Base-by-base conservation (phyloP, 2,329 filamentous ascomycete genomes). In the Monosporascus sp. region DNA sequence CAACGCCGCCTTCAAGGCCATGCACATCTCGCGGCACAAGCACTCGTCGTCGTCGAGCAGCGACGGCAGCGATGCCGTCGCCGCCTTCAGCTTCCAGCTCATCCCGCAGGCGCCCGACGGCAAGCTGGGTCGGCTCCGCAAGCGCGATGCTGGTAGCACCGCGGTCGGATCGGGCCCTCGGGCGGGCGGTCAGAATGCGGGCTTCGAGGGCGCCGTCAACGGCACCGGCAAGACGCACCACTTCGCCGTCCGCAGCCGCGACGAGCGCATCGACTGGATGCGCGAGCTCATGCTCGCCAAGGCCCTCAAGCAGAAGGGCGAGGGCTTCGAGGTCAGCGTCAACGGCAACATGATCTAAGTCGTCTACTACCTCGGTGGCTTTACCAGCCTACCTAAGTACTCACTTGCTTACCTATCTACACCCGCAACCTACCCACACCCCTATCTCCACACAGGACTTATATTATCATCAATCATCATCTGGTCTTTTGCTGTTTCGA, bases 251-350 rank as follows among this genome's bases (percentile, higher is more conserved):
- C 88, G 87, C 73, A 84, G 79, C 63, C 82, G 91, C 15, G 90
- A 97, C 66, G 89, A 97, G 68, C 82, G 93, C 57, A 97, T 97
- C 65, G 93, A 97, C 69, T 99, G 94, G 94, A 95, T 95, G 90
- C 80, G 90, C 51, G 90, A 95, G 78, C 75, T 95, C 56, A 95
- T 95, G 90, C 82, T 95, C 46, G 90, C 90, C 51, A 94, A 94
- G 76, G 90, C 90, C 18, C 76, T 90, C 67, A 89, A 86, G 76
- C 87, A 90, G 72, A 94, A 92, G 79, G 85, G 83, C 47, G 86
- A 90, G 62, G 90, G 90, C 18, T 93, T 88, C 62, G 88, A 92
- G 72, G 83, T 94, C 62, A 88, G 85, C 66, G 83, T 92, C 58
- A 93, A 93, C 66, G 89, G 89, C 45, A 87, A 84, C 71, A 87